A percentile compares a stretch with the other conserved stretches of the same genome.
These are phyloP conservation scores for Rhizopogon roseolus DNA, from an alignment of 768 basidiomycete species.

Conservation along the genomic window DNA sequence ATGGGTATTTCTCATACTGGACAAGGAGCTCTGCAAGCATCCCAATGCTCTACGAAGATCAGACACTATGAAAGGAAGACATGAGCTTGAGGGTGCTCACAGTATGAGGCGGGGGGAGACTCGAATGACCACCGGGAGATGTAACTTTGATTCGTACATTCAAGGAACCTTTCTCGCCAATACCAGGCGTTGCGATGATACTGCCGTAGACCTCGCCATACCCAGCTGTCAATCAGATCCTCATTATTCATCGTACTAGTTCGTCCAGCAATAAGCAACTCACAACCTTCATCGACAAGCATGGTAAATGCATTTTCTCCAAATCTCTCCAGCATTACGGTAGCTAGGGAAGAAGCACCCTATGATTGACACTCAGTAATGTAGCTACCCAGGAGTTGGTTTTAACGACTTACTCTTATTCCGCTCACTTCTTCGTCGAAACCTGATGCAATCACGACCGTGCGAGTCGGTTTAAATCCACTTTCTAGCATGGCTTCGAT, in stretches of 20 bases:
- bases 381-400: background rate
- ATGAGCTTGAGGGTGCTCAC: constrained; percentile 26
- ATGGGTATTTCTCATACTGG: constrained; percentile 64
- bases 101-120: constrained; percentile 73
- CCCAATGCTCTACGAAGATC: constrained; percentile 59
- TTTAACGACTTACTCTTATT: constrained; percentile 25
- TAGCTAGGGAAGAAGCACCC: constrained; percentile 47
- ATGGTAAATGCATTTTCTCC: constrained; percentile 69
- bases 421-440: constrained; percentile 57
- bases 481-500: constrained; percentile 42
- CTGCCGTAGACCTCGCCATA: background rate
- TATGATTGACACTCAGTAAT: constrained; percentile 14
- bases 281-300: constrained; percentile 84
- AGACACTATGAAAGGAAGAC: background rate
- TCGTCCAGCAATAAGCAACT: constrained; percentile 9
- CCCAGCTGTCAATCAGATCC: background rate
- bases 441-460: constrained; percentile 33
- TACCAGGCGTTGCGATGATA: constrained; percentile 49
- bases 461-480: constrained; percentile 40
- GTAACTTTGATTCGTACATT: constrained; percentile 58
- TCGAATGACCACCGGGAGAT: constrained; percentile 75
- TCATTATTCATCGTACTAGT: background rate
- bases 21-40: constrained; percentile 70
- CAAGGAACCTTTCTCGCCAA: constrained; percentile 69
- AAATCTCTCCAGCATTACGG: constrained; percentile 48